These are phyloP conservation scores for Ballota nigra DNA, from an alignment of 257 asterid species.

Conservation along the genomic window DNA sequence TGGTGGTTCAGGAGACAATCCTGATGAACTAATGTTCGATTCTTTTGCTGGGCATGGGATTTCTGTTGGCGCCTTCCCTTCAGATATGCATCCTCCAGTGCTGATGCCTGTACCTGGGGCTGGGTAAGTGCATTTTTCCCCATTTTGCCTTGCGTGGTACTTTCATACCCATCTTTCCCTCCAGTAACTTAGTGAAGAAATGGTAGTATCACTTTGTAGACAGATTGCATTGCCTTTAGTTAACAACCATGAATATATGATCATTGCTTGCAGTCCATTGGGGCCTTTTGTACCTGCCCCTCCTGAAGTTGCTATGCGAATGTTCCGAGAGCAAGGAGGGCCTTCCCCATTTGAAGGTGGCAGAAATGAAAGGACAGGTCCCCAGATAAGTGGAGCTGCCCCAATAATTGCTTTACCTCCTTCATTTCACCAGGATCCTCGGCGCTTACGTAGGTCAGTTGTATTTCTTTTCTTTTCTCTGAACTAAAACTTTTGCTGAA, in stretches of 20 bases:
- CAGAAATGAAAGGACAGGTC: conserved; percentile 47
- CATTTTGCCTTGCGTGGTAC: not conserved
- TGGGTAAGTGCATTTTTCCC: conserved; percentile 52
- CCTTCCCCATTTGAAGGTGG: conserved; percentile 86
- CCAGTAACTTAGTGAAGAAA: not conserved
- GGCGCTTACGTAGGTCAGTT: conserved; percentile 83
- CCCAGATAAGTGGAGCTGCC: conserved; percentile 36
- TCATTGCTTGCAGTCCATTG: conserved; percentile 62
- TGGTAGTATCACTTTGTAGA: not conserved
- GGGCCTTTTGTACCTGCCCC: conserved; percentile 99
- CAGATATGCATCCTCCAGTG: conserved; percentile 87
- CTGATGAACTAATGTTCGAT: conserved; percentile 80
- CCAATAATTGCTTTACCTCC: conserved; percentile 84
- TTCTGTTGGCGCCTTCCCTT: conserved; percentile 64
- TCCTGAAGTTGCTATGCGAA: conserved; percentile 98
- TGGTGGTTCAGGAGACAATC: conserved; percentile 54
- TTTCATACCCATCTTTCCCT: not conserved
- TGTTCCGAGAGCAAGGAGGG: conserved; percentile 96
- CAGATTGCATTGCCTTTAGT: not conserved
- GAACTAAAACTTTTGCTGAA: conserved; percentile 10
- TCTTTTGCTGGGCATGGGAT: conserved; percentile 74
- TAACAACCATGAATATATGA: conserved; percentile 5
- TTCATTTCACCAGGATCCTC: conserved; percentile 82
- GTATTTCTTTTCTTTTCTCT: conserved; percentile 1
- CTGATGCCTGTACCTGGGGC: conserved; percentile 99